Evolutionary conservation across 352 stramenopile genomes (phyloP).

Genomic region (Globisporangium camurandrum): DNA sequence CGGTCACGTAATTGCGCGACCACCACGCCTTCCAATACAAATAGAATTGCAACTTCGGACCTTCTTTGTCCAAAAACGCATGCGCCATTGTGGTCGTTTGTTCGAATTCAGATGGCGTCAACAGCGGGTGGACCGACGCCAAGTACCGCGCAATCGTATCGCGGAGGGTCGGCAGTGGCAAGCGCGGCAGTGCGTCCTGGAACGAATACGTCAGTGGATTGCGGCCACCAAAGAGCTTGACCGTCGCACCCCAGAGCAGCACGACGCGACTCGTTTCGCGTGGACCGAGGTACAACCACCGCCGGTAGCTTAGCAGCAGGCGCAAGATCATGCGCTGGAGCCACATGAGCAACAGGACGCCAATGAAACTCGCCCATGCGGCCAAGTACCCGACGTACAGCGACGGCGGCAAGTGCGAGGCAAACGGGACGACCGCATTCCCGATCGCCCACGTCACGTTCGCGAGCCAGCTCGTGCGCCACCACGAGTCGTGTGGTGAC

Average conservation of each 20-base stretch:
- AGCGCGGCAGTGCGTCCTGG: constrained; percentile 86
- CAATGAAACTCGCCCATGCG: constrained; percentile 72
- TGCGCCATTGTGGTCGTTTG: constrained; percentile 75
- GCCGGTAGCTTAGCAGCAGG: constrained; percentile 79
- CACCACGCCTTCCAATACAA: constrained; percentile 88
- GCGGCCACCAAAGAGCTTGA: constrained; percentile 74
- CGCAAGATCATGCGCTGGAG: constrained; percentile 80
- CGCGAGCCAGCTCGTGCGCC: constrained; percentile 67
- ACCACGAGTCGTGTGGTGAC: constrained; percentile 77
- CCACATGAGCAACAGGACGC: constrained; percentile 79
- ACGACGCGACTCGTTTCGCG: constrained; percentile 63
- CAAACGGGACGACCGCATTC: constrained; percentile 77
- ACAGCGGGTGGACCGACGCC: constrained; percentile 88
- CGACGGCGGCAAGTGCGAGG: constrained; percentile 43
- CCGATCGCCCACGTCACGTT: constrained; percentile 72
- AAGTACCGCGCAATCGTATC: constrained; percentile 91
- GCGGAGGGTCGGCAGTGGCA: constrained; percentile 90
- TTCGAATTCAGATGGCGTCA: constrained; percentile 83
- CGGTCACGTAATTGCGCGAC: constrained; percentile 85
- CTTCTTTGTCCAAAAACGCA: constrained; percentile 86
- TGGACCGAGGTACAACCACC: constrained; percentile 79
- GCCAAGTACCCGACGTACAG: constrained; percentile 83
- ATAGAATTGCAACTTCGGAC: constrained; percentile 87
- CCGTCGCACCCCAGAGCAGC: constrained; percentile 58
- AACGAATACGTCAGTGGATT: constrained; percentile 88